These are phyloP conservation scores for Magnusiomyces paraingens DNA, from an alignment of 1,139 yeast genomes.

Conservation along the genomic window DNA sequence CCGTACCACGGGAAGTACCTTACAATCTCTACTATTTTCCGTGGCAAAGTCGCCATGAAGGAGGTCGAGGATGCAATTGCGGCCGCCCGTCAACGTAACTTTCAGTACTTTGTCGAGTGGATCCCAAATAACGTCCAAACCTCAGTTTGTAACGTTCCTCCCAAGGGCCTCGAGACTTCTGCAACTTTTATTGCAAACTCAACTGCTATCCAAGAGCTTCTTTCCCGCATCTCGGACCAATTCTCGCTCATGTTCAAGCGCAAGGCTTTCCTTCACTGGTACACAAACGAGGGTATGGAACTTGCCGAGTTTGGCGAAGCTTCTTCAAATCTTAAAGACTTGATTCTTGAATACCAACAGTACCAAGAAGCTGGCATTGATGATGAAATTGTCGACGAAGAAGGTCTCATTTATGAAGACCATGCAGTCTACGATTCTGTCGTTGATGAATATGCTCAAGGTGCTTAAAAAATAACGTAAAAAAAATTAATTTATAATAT, in stretches of 20 bases:
- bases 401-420: constrained; percentile 77
- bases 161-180: constrained; percentile 36
- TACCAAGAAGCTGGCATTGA: constrained; percentile 39
- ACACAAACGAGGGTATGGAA: constrained; percentile 43
- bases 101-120: constrained; percentile 39
- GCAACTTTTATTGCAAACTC: constrained; percentile 43
- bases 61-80: constrained; percentile 41
- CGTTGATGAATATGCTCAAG: background rate
- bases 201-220: constrained; percentile 41
- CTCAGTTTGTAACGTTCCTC: constrained; percentile 40
- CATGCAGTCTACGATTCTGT: constrained; percentile 70
- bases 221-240: constrained; percentile 37
- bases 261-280: constrained; percentile 43
- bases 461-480: background rate
- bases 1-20: constrained; percentile 40
- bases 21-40: constrained; percentile 41
- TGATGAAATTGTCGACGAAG: constrained; percentile 33
- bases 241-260: constrained; percentile 41
- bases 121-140: constrained; percentile 40
- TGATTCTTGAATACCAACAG: constrained; percentile 41
- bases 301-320: constrained; percentile 43
- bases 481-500: background rate
- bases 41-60: constrained; percentile 41
- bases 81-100: constrained; percentile 34
- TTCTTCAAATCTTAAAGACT: constrained; percentile 38